Evolutionary conservation across 345 rosid genomes (phyloP).

Genomic region (Melastoma malabathricum): DNA sequence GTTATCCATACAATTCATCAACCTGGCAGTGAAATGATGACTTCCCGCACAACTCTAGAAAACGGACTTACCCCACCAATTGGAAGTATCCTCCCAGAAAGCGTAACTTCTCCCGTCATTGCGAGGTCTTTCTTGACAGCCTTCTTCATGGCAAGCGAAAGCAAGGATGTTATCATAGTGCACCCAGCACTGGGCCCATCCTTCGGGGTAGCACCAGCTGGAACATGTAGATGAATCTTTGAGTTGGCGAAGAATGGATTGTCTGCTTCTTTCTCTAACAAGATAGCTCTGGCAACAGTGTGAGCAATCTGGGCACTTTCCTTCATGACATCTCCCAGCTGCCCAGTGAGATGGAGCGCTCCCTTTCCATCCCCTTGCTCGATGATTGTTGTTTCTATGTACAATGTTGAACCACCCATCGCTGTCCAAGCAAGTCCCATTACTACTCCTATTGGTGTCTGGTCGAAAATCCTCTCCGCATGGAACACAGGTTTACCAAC

Average conservation of each 20-base stretch:
- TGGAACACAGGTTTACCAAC: constrained; percentile 97
- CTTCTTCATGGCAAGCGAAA: constrained; percentile 76
- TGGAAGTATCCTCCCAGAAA: constrained; percentile 84
- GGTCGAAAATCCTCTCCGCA: constrained; percentile 82
- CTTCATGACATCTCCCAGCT: constrained; percentile 98
- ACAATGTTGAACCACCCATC: constrained; percentile 98
- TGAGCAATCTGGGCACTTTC: constrained; percentile 96
- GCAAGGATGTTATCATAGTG: constrained; percentile 96
- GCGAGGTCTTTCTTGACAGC: constrained; percentile 72
- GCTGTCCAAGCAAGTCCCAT: constrained; percentile 99
- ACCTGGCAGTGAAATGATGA: not conserved
- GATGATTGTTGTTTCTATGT: constrained; percentile 73
- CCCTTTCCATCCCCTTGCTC: constrained; percentile 95
- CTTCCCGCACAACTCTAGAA: too few species aligned
- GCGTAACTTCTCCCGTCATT: constrained; percentile 94
- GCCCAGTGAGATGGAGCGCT: constrained; percentile 67
- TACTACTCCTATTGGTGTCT: constrained; percentile 88
- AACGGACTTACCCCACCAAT: constrained; percentile 86
- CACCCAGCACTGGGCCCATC: constrained; percentile 99
- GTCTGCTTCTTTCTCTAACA: constrained; percentile 54
- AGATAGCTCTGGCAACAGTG: constrained; percentile 68
- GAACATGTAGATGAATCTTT: constrained; percentile 96
- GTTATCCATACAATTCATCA: not conserved
- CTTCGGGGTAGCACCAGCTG: constrained; percentile 95
- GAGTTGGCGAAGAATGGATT: constrained; percentile 66